Evolutionary conservation across 176 grass and related monocot species (phyloP).

Genomic region (Otatea glauca): DNA sequence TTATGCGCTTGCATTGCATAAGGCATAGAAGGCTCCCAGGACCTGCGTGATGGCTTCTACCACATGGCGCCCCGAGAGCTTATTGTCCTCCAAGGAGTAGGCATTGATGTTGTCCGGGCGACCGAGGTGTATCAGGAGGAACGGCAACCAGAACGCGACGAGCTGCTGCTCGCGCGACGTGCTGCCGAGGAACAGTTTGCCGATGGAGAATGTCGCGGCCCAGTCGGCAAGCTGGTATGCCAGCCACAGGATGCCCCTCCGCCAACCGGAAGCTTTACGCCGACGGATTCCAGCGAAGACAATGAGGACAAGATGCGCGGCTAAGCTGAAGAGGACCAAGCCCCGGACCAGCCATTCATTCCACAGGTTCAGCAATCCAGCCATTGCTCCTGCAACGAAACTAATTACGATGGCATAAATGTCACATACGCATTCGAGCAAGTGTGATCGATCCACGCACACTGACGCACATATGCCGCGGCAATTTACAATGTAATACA

Average conservation of each 20-base stretch:
- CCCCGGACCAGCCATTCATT: background rate
- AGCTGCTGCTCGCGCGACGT: background rate
- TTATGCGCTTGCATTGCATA: background rate
- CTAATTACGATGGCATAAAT: background rate
- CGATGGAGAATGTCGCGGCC: constrained; percentile 31
- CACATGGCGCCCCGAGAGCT: background rate
- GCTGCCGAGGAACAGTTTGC: constrained; percentile 7
- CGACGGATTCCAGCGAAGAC: background rate
- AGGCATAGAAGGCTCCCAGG: background rate
- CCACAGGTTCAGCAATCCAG: background rate
- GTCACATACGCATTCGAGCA: too few species aligned
- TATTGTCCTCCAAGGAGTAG: constrained; percentile 39
- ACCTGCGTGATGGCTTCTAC: background rate
- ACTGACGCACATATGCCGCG: too few species aligned
- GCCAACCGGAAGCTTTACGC: background rate
- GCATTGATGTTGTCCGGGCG: constrained; percentile 53
- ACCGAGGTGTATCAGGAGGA: background rate
- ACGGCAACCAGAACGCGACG: constrained; percentile 31
- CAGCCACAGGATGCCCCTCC: constrained; percentile 17
- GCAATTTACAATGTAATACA: too few species aligned
- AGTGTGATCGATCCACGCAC: too few species aligned
- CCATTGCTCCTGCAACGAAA: background rate
- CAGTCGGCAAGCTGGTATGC: constrained; percentile 41
- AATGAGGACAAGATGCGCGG: background rate
- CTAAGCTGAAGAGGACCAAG: background rate